phyloP scores from a whole-genome alignment of 2,329 filamentous ascomycete species.

The Cladosporium sp. region DNA sequence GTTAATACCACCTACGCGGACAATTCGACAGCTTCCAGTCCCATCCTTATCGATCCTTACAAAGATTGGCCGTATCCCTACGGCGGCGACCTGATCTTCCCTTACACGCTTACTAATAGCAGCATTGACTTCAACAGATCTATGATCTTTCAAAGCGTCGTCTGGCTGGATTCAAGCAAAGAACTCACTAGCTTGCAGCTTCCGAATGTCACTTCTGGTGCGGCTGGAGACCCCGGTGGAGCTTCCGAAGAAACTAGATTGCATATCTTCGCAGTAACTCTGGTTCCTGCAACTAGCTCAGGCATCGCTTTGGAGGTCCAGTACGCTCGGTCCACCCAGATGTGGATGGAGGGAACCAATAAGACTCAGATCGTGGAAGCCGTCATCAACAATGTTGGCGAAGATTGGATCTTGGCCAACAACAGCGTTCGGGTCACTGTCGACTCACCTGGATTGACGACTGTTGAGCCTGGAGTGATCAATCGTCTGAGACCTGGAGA shows the following conservation, averaged over 20 bases:
- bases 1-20: constrained; percentile 36
- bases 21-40: constrained; percentile 28
- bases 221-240: constrained; percentile 28
- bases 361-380: constrained; percentile 36
- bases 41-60: constrained; percentile 33
- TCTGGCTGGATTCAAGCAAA: constrained; percentile 36
- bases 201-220: constrained; percentile 32
- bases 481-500: constrained; percentile 37
- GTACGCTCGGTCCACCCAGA: constrained; percentile 37
- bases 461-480: constrained; percentile 31
- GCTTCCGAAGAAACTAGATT: constrained; percentile 26
- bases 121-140: constrained; percentile 34
- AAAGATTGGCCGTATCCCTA: constrained; percentile 38
- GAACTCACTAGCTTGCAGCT: constrained; percentile 32
- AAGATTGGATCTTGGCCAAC: constrained; percentile 29
- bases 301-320: constrained; percentile 30
- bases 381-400: constrained; percentile 34
- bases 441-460: constrained; percentile 29
- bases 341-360: constrained; percentile 34
- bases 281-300: constrained; percentile 26
- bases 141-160: constrained; percentile 37
- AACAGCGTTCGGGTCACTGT: constrained; percentile 32
- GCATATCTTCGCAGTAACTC: constrained; percentile 36
- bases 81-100: constrained; percentile 36
- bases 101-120: constrained; percentile 33